A percentile compares a stretch with the other conserved stretches of the same genome.
These are phyloP conservation scores for Hevea brasiliensis DNA, from an alignment of 345 rosid species.

Conservation along the genomic window DNA sequence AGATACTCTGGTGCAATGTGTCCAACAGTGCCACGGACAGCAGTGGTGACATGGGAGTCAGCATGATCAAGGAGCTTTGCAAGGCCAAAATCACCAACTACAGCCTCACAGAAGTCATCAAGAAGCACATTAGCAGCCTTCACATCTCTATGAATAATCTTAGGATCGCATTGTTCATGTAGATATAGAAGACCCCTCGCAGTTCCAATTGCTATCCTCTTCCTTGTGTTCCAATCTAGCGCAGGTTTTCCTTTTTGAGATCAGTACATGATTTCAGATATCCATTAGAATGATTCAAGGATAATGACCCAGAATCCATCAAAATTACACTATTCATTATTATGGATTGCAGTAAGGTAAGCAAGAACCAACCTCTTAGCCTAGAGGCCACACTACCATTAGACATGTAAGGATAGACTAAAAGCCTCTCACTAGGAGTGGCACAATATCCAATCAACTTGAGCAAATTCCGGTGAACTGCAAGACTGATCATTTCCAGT, in stretches of 20 bases:
- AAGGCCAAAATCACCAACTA: constrained; percentile 95
- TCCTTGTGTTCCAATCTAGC: constrained; percentile 83
- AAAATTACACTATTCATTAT: background rate
- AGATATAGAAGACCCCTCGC: constrained; percentile 87
- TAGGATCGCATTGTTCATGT: constrained; percentile 94
- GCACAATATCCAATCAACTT: constrained; percentile 77
- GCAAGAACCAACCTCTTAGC: constrained; percentile 66
- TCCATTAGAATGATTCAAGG: constrained; percentile 1
- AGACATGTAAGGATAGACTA: constrained; percentile 91
- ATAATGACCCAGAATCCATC: background rate
- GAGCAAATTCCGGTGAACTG: constrained; percentile 83
- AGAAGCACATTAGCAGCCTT: constrained; percentile 90
- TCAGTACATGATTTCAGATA: background rate
- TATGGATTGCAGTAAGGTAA: background rate
- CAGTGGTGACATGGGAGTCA: constrained; percentile 92
- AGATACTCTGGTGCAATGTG: constrained; percentile 96
- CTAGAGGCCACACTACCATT: constrained; percentile 95
- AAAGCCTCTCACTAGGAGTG: constrained; percentile 73
- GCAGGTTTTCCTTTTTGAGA: constrained; percentile 68
- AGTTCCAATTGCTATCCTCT: constrained; percentile 87
- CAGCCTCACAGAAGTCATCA: constrained; percentile 80
- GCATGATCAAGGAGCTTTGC: constrained; percentile 90
- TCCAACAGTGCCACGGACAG: constrained; percentile 92
- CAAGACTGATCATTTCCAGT: constrained; percentile 94
- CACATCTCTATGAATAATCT: constrained; percentile 90